Evolutionary conservation across 768 basidiomycete species (phyloP), one percentile per base, ranked within the genome.

Genomic region (Gymnopilus dilepis): DNA sequence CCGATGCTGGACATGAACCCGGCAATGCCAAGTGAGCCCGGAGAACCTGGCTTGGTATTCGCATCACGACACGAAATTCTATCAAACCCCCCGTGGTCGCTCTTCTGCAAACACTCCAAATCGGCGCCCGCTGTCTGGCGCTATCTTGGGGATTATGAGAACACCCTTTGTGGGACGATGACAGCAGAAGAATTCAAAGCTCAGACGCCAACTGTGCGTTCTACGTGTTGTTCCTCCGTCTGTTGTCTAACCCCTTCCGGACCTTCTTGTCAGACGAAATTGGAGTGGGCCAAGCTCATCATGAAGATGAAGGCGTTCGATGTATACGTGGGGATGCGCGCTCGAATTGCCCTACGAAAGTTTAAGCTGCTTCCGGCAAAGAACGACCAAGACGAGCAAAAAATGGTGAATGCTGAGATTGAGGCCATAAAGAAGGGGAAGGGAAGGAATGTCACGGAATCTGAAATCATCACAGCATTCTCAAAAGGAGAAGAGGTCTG

Each of bases 401-500:
- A 12, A 1, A 40, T 65, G 4, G 22, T 66, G 1, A 21, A 47
- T 0, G 33, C 47, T 6, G 69, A 71, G 42, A 54, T 68, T 48
- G 11, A 31, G 5, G 56, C 51, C 4, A 40, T 72, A 28, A 63
- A 47, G 54, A 34, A 17, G 4, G 19, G 52, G 17, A 42, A 55
- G 37, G 66, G 62, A 0, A 53, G 24, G 38, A 43, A 42, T n/a
- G 37, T 67, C 11, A 43, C 28, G 11, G 58, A 28, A 17, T 31
- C 28, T 3, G 57, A 67, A 3, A 43, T 74, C 28, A 55, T 74
- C 9, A 31, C 58, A 1, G 75, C 74, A 28, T 63, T 76, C 11
- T 58, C 58, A 15, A 43, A 63, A 19, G 75, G 76, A 17, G 74
- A 75, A 1, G 76, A 76, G 66, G 73, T 71, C 53, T 21, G 65